Evolutionary conservation across 2,329 filamentous ascomycete genomes (phyloP).

Genomic region (Lachnum nothofagi): DNA sequence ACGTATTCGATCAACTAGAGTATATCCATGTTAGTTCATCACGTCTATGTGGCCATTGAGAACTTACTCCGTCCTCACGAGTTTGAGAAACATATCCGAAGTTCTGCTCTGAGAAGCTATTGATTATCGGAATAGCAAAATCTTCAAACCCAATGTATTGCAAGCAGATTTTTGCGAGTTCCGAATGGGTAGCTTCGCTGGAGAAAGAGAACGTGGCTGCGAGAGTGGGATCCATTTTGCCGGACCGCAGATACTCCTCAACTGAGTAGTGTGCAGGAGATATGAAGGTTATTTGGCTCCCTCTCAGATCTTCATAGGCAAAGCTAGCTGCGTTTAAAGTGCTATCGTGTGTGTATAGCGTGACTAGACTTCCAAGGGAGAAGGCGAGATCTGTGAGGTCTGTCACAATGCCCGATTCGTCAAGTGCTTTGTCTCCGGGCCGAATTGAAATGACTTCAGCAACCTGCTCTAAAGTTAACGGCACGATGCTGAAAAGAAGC

Average conservation of each 20-base stretch:
- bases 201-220: neutral
- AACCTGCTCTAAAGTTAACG: slow-evolving; percentile 12
- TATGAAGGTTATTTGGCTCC: neutral
- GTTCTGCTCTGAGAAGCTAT: too few species aligned
- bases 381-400: slow-evolving; percentile 7
- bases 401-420: slow-evolving; percentile 9
- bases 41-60: neutral
- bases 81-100: too few species aligned
- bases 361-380: slow-evolving; percentile 10
- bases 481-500: slow-evolving; percentile 10
- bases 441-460: slow-evolving; percentile 14
- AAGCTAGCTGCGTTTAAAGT: too few species aligned
- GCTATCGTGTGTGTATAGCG: too few species aligned
- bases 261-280: slow-evolving; percentile 10
- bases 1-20: too few species aligned
- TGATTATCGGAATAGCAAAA: slow-evolving; percentile 4
- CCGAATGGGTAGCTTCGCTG: too few species aligned
- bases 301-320: too few species aligned
- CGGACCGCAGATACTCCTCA: slow-evolving; percentile 13
- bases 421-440: slow-evolving; percentile 5
- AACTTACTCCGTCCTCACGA: too few species aligned
- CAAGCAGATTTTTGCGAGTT: slow-evolving; percentile 8
- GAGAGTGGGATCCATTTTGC: slow-evolving; percentile 2
- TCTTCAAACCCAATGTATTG: slow-evolving; percentile 11
- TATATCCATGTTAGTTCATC: too few species aligned